Evolutionary conservation across 768 basidiomycete genomes (phyloP), one percentile per base, ranked within the genome.

Genomic region (Tricholoma terreum): DNA sequence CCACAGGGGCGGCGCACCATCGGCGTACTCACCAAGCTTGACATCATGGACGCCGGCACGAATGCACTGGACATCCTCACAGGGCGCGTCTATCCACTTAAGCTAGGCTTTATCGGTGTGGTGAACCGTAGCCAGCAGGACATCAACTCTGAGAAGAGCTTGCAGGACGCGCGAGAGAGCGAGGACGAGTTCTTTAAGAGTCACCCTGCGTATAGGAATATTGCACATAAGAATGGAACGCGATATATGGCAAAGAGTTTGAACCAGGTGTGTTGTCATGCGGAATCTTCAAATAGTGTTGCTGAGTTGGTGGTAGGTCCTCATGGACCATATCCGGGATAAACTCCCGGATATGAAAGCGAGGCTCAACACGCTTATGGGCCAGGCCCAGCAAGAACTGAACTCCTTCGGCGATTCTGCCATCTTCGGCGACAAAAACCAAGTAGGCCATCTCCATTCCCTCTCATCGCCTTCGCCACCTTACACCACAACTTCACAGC

Each of bases 341-440:
- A 99, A 98, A 73, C 81, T 99, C 35, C 97, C 97, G 0, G 97
- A 99, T 72, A 98, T 99, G 97, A 99, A 99, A 72, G 97, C 97
- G 14, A 83, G 94, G 17, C 75, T 99, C 58, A 99, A 98, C 69
- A 99, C 97, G 2, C 76, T 98, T 21, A 98, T 98, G 92, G 95
- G 96, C 14, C 97, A 99, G 75, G 94, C 97, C 7, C 96, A 98
- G 68, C 97, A 99, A 71, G 97, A 99, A 71, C 82, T 99, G 42
- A 92, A 93, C 73, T 89, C 94, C 4, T 98, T 97, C 67, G 97
- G 97, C 17, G 97, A 97, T 67, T 82, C 91, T 10, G 93, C 93
- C 2, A 82, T 92, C 66, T 90, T 91, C 59, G 96, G 94, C 5
- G 94, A 95, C 75, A 86, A 86, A 64, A 94, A 97, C 68, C 88